Evolutionary conservation across 2,329 filamentous ascomycete species (phyloP).

Genomic region (Orbilia blumenaviensis): DNA sequence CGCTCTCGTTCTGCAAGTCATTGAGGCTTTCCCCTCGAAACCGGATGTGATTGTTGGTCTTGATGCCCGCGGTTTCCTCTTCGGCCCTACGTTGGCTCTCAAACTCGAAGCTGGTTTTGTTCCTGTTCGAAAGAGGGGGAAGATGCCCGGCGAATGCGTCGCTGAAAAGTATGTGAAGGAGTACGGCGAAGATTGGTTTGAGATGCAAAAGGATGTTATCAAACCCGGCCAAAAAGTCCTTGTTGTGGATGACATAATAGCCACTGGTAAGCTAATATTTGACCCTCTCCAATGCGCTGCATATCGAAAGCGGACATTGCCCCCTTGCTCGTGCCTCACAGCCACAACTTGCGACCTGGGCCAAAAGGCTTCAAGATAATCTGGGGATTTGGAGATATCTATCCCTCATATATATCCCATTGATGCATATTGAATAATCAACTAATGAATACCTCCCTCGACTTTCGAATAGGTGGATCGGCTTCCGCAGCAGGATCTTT

Average conservation of each 20-base stretch:
- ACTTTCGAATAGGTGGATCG: conserved; percentile 39
- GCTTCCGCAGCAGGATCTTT: conserved; percentile 44
- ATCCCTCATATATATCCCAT: too few species aligned
- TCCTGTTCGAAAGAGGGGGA: conserved; percentile 92
- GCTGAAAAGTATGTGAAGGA: conserved; percentile 93
- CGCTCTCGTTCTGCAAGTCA: conserved; percentile 84
- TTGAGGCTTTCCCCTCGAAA: conserved; percentile 68
- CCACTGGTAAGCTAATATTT: conserved; percentile 75
- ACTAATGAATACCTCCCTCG: background rate
- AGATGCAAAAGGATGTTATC: conserved; percentile 90
- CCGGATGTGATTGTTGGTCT: conserved; percentile 93
- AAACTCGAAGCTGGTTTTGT: conserved; percentile 85
- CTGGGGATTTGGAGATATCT: too few species aligned
- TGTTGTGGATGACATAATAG: conserved; percentile 97
- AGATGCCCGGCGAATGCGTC: conserved; percentile 87
- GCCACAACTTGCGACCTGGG: too few species aligned
- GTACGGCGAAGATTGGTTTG: conserved; percentile 93
- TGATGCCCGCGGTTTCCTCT: conserved; percentile 93
- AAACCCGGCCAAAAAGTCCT: conserved; percentile 87
- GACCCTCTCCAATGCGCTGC: background rate
- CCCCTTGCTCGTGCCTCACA: background rate
- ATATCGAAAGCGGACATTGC: background rate
- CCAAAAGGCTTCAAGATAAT: background rate
- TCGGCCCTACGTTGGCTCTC: conserved; percentile 88
- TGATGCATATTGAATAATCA: background rate